A percentile compares a stretch with the other conserved stretches of the same genome.
These are phyloP conservation scores for Aspergillus saccharolyticus DNA, from an alignment of 495 filamentous ascomycete species.

Conservation along the genomic window DNA sequence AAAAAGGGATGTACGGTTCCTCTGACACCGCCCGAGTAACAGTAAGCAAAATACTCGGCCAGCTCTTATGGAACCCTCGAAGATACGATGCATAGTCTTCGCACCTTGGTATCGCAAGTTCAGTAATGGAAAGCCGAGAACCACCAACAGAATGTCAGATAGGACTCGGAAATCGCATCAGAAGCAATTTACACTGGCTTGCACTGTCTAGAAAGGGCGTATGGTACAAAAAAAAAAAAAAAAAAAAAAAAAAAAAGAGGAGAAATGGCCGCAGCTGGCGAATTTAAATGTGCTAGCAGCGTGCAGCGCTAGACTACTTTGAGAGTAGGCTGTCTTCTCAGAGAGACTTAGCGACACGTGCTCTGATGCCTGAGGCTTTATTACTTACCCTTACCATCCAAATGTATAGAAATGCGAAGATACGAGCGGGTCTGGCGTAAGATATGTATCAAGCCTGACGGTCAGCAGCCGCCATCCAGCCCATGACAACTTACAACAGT, in stretches of 20 bases:
- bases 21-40: constrained; percentile 91
- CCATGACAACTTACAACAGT: too few relatives aligned
- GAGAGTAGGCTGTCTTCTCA: background rate
- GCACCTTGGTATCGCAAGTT: constrained; percentile 76
- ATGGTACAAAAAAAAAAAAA: constrained; percentile 40
- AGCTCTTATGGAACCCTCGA: constrained; percentile 81
- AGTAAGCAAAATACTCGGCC: constrained; percentile 62
- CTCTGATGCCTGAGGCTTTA: background rate
- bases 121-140: constrained; percentile 60
- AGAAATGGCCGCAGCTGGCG: constrained; percentile 6
- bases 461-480: background rate
- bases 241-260: constrained; percentile 19
- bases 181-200: constrained; percentile 55
- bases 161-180: constrained; percentile 42
- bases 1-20: constrained; percentile 60
- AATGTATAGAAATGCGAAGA: background rate
- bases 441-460: background rate
- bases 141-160: constrained; percentile 63
- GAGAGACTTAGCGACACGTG: background rate
- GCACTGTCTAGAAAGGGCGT: constrained; percentile 89
- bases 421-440: background rate
- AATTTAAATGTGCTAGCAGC: background rate
- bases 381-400: background rate
- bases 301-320: constrained; percentile 1
- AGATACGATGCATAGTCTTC: constrained; percentile 58